These are phyloP conservation scores for Nicotiana noctiflora DNA, from an alignment of 257 asterid genomes.

Conservation along the genomic window DNA sequence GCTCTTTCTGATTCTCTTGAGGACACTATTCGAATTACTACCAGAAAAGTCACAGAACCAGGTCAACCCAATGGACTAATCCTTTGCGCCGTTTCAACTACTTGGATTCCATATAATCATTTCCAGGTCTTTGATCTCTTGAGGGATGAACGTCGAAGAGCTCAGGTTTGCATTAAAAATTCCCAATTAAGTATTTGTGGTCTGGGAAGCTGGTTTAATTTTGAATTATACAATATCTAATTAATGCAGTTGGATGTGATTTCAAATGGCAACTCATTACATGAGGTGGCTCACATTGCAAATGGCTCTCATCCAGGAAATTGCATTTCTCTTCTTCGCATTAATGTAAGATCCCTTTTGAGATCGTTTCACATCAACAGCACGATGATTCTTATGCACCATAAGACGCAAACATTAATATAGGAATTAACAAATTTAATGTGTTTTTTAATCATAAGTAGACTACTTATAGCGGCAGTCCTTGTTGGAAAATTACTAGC, in stretches of 20 bases:
- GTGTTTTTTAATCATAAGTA: background rate
- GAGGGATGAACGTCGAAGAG: constrained; percentile 74
- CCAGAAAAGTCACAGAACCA: constrained; percentile 60
- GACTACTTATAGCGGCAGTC: background rate
- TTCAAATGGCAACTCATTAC: constrained; percentile 80
- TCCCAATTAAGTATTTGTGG: background rate
- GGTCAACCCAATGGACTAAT: constrained; percentile 87
- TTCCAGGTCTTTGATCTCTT: constrained; percentile 80
- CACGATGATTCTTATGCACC: background rate
- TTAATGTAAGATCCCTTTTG: constrained; percentile 42
- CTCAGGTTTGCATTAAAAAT: constrained; percentile 40
- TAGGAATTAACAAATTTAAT: background rate
- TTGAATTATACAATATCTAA: background rate
- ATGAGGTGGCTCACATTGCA: constrained; percentile 95
- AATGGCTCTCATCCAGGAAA: constrained; percentile 96
- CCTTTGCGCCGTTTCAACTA: constrained; percentile 72
- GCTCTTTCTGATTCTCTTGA: constrained; percentile 81
- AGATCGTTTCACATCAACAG: background rate
- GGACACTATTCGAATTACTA: constrained; percentile 73
- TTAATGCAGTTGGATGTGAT: constrained; percentile 68
- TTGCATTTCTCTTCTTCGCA: constrained; percentile 86
- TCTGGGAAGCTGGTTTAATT: background rate
- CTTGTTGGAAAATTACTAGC: background rate
- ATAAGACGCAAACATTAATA: background rate
- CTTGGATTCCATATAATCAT: too few relatives aligned